Evolutionary conservation across 768 basidiomycete species (phyloP).

Genomic region (Kwoniella europaea): DNA sequence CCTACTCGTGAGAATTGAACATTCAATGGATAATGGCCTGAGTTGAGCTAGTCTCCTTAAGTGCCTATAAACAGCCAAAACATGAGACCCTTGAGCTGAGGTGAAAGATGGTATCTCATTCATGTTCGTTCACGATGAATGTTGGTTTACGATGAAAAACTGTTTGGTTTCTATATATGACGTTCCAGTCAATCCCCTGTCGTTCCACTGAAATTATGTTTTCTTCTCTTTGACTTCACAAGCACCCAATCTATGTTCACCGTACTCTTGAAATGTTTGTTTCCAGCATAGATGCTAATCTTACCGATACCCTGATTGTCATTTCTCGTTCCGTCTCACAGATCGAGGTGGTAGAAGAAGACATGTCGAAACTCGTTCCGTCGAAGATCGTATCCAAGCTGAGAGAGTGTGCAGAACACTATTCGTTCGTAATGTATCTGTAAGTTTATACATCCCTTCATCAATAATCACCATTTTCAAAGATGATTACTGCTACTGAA

Average conservation of each 20-base stretch:
- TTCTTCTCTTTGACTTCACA: too few relatives aligned
- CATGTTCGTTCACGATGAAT: neutral
- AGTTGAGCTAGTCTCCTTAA: conserved; percentile 18
- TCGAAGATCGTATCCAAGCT: conserved; percentile 89
- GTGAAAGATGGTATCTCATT: neutral
- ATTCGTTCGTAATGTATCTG: conserved; percentile 98
- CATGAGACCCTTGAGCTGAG: neutral
- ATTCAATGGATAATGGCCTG: neutral
- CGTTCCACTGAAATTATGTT: too few relatives aligned
- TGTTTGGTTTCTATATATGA: too few relatives aligned
- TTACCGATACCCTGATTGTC: neutral
- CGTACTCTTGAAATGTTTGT: neutral
- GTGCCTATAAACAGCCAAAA: neutral
- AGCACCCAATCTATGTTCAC: too few relatives aligned
- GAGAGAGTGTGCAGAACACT: conserved; percentile 94
- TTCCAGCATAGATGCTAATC: too few relatives aligned
- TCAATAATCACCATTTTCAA: too few relatives aligned
- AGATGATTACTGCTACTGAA: too few relatives aligned
- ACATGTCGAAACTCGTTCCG: conserved; percentile 65
- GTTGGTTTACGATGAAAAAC: too few relatives aligned
- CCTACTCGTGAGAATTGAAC: neutral
- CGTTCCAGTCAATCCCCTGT: too few relatives aligned
- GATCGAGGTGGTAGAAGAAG: conserved; percentile 14
- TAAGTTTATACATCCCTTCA: conserved; percentile 62
- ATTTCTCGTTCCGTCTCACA: neutral